Evolutionary conservation across 164 flowering plant genomes (phyloP).

Genomic region (Cinnamomum chago): DNA sequence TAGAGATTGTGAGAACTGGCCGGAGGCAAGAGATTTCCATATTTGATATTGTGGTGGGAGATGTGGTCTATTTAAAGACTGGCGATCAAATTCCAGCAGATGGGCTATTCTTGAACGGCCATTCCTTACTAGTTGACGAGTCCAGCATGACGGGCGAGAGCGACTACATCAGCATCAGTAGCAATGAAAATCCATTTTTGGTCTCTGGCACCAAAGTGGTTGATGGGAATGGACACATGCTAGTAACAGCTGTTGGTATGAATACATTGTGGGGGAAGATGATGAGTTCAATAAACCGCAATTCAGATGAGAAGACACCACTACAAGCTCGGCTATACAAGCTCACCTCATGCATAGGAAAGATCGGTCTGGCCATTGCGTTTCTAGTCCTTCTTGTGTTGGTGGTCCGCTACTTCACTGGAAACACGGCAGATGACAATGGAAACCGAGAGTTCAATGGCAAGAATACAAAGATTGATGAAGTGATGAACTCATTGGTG

Average conservation of each 20-base stretch:
- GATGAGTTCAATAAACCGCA: conserved; percentile 51
- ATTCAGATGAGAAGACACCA: conserved; percentile 47
- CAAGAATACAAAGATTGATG: conserved; percentile 21
- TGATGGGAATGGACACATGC: conserved; percentile 48
- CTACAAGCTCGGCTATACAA: conserved; percentile 51
- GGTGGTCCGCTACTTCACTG: conserved; percentile 33
- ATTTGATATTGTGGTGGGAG: conserved; percentile 46
- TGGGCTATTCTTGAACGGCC: conserved; percentile 41
- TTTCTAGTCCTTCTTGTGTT: conserved; percentile 33
- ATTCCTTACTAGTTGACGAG: conserved; percentile 43
- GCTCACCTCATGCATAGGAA: conserved; percentile 49
- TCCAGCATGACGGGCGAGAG: conserved; percentile 47
- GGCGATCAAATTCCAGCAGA: conserved; percentile 60
- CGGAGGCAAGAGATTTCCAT: conserved; percentile 26
- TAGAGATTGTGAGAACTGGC: conserved; percentile 39
- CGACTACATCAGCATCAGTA: conserved; percentile 28
- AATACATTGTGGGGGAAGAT: conserved; percentile 42
- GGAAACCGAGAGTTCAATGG: conserved; percentile 41
- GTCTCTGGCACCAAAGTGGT: conserved; percentile 38
- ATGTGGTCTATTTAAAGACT: conserved; percentile 32
- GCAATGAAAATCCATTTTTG: conserved; percentile 24
- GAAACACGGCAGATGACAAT: conserved; percentile 30
- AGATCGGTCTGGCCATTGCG: conserved; percentile 48
- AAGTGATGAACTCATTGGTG: conserved; percentile 25
- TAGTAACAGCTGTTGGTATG: conserved; percentile 44